Evolutionary conservation across 176 grass and related monocot species (phyloP), one percentile per base, ranked within the genome.

Genomic region (Eleusine indica): DNA sequence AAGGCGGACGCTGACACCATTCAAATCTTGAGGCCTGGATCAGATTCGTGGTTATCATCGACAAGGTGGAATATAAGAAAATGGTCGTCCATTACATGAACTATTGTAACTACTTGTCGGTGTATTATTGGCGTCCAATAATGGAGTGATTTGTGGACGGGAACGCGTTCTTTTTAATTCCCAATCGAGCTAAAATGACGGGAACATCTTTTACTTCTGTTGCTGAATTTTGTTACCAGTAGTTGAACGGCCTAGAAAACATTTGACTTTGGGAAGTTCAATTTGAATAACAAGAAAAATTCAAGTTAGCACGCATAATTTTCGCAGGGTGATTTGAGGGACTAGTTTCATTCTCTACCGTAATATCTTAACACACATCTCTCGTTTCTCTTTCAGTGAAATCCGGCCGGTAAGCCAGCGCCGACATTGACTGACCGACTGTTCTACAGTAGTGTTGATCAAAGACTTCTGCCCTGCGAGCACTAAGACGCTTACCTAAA

Each of bases 281-380:
- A 22, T 83, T 64, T 25, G 32, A 39, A 35, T 1, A 37, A 21
- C 30, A 71, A 61, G 0, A 40, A 16, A 86, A 19, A 6, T 2
- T 0, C 6, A 64, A 58, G 18, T 53, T 28, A 41, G 22, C 32
- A 13, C 16, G 10, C 9, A 6, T 68, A 29, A 57, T 7, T 82
- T 72, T 60, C 35, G 28, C 47, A 60, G 22, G 6, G 21, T 7
- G 3, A 18, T 30, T 64, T 21, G 32, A 83, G 42, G 6, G 73
- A 1, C 56, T 7, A 22, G 42, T 70, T 30, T 73, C 10, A 44
- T 44, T 75, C 32, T 71, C 71, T 37, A 71, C 77, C 43, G 54
- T 43, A 72, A 83, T 84, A 32, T 88, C 64, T 58, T 70, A 76
- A 82, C 65, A 43, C 54, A 6, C 46, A 18, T 3, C 2, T 47